phyloP scores from a whole-genome alignment of 805 yeast genomes.

The Barnettozyma botsteinii region DNA sequence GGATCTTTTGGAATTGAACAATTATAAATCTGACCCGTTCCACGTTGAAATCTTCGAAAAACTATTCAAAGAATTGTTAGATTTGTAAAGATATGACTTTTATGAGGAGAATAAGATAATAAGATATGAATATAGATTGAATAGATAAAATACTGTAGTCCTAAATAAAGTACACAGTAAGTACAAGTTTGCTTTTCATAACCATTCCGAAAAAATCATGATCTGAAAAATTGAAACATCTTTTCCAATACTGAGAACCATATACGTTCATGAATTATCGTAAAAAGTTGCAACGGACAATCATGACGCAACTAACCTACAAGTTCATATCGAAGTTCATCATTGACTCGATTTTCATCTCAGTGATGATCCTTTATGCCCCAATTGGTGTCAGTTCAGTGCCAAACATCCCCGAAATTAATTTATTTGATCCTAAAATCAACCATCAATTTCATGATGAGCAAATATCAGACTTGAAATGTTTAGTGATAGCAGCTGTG shows the following conservation, averaged over 20 bases:
- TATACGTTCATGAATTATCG: no score
- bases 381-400: conserved; percentile 5
- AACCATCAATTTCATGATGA: conserved; percentile 5
- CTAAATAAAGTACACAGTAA: no score
- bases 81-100: no score
- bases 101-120: no score
- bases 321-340: conserved; percentile 5
- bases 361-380: background rate
- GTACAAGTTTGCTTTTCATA: no score
- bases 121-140: conserved; percentile 3
- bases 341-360: conserved; percentile 4
- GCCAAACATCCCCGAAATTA: conserved; percentile 7
- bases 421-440: conserved; percentile 12
- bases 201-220: no score
- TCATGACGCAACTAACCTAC: conserved; percentile 2
- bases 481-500: background rate
- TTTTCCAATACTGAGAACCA: no score
- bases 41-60: conserved; percentile 22
- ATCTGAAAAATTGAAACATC: no score
- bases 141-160: no score
- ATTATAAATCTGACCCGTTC: conserved; percentile 20
- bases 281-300: background rate
- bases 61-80: conserved; percentile 10
- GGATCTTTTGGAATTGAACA: conserved; percentile 12
- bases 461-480: conserved; percentile 5